Evolutionary conservation across 768 basidiomycete species (phyloP), one percentile per base, ranked within the genome.

Genomic region (Cystobasidium onofrii): DNA sequence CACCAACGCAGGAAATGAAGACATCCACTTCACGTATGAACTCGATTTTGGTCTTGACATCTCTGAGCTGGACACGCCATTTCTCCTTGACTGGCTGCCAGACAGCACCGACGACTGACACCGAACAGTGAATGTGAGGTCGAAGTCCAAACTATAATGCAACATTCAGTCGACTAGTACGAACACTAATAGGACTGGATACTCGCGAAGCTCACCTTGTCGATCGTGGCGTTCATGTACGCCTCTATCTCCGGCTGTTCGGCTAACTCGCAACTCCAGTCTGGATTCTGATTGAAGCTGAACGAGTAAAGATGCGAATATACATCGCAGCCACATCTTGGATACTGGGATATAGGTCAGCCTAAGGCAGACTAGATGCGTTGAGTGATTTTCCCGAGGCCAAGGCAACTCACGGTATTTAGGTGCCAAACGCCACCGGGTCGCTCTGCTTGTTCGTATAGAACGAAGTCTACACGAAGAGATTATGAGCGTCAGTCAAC

Each of bases 1-100:
- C 66, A 4, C 66, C 66, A 27, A 54, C 50, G 43, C 43, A 46
- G 23, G 66, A 69, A 43, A 69, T 69, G 66, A 69, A 54, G 66
- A 69, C 46, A 29, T 69, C 43, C 18, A 34, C 41, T 31, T 46
- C 43, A 20, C 41, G 41, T 54, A 17, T 25, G 66, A 46, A 69
- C 12, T 44, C 34, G 25, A 29, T 23, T 23, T 60, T 60, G 12
- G 57, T 60, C 27, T 34, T 27, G 25, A 60, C 57, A 60, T 60
- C 57, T 20, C 57, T 12, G 3, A 60, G 27, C 15, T 60, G 57
- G 29, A 60, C 57, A 3, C 57, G 57, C 57, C 57, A 60, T 23
- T 27, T 27, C 27, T 60, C 13, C 57, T 60, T 60, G 29, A 1
- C 25, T 6, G 57, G 57, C 25, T 60, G 57, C 57, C 57, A 60